phyloP scores from a whole-genome alignment of 345 rosid genomes.

The Trapa incisa region DNA sequence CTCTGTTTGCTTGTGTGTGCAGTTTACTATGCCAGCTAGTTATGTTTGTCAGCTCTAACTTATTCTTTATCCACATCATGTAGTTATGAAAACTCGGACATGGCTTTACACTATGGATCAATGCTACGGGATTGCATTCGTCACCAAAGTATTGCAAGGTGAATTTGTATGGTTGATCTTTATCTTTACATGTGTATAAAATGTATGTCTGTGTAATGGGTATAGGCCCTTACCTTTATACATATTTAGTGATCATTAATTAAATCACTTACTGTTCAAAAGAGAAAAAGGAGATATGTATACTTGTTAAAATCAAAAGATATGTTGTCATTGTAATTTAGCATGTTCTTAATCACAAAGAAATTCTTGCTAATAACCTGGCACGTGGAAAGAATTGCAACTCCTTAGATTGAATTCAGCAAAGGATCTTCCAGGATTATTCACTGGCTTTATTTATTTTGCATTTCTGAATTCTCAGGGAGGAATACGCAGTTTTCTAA shows the following conservation, averaged over 20 bases:
- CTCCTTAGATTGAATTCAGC: neutral
- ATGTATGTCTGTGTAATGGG: too few relatives aligned
- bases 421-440: neutral
- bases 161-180: neutral
- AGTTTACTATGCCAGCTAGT: neutral
- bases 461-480: neutral
- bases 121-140: conserved; percentile 28
- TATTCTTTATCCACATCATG: neutral
- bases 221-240: too few relatives aligned
- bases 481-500: neutral
- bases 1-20: too few relatives aligned
- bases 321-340: neutral
- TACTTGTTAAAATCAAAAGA: neutral
- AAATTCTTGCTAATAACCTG: neutral
- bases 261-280: too few relatives aligned
- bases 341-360: neutral
- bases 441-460: neutral
- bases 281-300: neutral
- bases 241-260: too few relatives aligned
- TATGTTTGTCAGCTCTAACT: neutral
- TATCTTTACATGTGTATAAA: too few relatives aligned
- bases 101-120: conserved; percentile 22
- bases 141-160: conserved; percentile 25
- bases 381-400: neutral
- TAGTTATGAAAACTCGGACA: conserved; percentile 18